Evolutionary conservation across 176 grass and related monocot genomes (phyloP).

Genomic region (Luzula sylvatica): DNA sequence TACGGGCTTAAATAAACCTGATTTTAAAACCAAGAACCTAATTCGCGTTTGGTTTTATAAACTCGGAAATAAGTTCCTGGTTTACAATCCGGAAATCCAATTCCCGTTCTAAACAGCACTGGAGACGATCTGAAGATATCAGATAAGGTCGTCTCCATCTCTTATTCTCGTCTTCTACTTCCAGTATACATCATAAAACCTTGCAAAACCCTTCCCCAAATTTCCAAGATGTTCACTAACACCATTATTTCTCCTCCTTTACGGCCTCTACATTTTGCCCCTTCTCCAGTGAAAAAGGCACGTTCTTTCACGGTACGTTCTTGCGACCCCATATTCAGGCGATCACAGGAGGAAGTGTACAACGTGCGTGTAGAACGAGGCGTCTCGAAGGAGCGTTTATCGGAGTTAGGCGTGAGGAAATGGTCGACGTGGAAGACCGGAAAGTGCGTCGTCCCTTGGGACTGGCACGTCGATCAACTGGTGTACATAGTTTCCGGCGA

Average conservation of each 20-base stretch:
- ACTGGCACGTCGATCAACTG: constrained; percentile 96
- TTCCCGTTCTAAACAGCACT: too few species aligned
- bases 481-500: constrained; percentile 85
- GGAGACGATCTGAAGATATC: too few species aligned
- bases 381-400: constrained; percentile 39
- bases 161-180: not conserved
- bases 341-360: constrained; percentile 62
- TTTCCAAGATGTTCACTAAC: constrained; percentile 4
- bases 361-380: constrained; percentile 75
- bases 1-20: too few species aligned
- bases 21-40: too few species aligned
- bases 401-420: constrained; percentile 42
- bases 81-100: too few species aligned
- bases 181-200: constrained; percentile 5
- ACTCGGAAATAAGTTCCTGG: too few species aligned
- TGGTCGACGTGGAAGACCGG: constrained; percentile 81
- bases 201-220: not conserved
- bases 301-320: not conserved
- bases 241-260: constrained; percentile 16
- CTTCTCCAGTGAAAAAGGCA: not conserved
- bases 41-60: too few species aligned
- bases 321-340: constrained; percentile 4
- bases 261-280: constrained; percentile 2
- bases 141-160: too few species aligned
- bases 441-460: constrained; percentile 60